Percentiles rank a stretch among this genome's conserved stretches.
Evolutionary conservation across 2,329 filamentous ascomycete species (phyloP).

Genomic region (Arachnopeziza araneosa): DNA sequence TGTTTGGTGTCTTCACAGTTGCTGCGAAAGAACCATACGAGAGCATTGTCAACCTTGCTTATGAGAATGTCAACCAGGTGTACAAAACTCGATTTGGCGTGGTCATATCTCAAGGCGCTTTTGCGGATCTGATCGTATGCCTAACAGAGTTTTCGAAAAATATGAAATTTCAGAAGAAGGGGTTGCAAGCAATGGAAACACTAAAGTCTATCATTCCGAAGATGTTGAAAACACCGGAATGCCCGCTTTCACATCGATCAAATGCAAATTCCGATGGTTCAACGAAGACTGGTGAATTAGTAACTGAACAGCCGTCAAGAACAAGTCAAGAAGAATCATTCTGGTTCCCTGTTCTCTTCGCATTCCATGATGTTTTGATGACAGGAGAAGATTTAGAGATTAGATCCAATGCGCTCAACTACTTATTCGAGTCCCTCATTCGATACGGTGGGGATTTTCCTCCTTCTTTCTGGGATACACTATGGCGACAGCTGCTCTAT

Average conservation of each 20-base stretch:
- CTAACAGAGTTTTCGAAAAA: constrained; percentile 99
- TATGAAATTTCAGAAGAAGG: constrained; percentile 97
- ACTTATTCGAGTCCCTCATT: constrained; percentile 92
- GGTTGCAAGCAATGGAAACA: constrained; percentile 88
- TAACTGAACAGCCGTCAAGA: constrained; percentile 57
- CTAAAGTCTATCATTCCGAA: constrained; percentile 89
- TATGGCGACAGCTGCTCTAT: constrained; percentile 94
- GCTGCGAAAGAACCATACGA: constrained; percentile 91
- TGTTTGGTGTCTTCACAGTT: constrained; percentile 98
- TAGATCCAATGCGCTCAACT: constrained; percentile 82
- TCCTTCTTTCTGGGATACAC: constrained; percentile 93
- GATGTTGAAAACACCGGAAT: constrained; percentile 95
- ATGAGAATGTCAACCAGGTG: constrained; percentile 92
- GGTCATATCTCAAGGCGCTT: constrained; percentile 92
- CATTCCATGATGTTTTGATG: constrained; percentile 98
- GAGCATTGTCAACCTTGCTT: constrained; percentile 91
- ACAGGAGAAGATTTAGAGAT: constrained; percentile 98
- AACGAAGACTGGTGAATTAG: constrained; percentile 32
- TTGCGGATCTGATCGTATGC: constrained; percentile 93
- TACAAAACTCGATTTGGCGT: constrained; percentile 95
- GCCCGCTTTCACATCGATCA: constrained; percentile 69
- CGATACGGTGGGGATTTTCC: constrained; percentile 89
- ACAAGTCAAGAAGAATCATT: constrained; percentile 95
- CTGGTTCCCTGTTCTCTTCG: constrained; percentile 97
- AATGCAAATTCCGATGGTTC: constrained; percentile 34